phyloP scores from a whole-genome alignment of 1,284 basidiomycete genomes.

The Grifola frondosa region DNA sequence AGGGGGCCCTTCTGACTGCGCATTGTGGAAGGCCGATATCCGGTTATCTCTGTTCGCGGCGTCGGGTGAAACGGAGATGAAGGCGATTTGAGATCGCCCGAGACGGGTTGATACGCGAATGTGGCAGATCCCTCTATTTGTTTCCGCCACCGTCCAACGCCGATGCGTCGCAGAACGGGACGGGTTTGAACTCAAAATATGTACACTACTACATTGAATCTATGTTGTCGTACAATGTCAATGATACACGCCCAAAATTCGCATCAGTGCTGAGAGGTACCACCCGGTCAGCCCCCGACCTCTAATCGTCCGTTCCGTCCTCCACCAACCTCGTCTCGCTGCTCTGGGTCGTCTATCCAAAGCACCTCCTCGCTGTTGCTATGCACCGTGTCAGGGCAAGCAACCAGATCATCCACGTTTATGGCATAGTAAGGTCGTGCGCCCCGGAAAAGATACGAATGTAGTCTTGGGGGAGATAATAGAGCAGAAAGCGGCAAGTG shows the following conservation, averaged over 20 bases:
- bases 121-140: no score
- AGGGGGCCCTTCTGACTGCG: no score
- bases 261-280: conserved; percentile 68
- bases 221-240: no score
- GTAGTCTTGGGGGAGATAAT: conserved; percentile 45
- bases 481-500: conserved; percentile 64
- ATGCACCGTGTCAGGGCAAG: conserved; percentile 15
- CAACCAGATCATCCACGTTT: conserved; percentile 64
- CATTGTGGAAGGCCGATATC: no score
- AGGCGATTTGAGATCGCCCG: no score
- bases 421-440: conserved; percentile 62
- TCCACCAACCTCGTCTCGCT: conserved; percentile 43
- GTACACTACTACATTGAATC: no score
- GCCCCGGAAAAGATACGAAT: conserved; percentile 53
- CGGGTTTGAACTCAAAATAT: no score
- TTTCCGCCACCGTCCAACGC: no score
- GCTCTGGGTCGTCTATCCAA: conserved; percentile 26
- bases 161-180: no score
- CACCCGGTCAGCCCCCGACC: conserved; percentile 80
- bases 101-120: no score
- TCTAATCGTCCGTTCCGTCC: conserved; percentile 51
- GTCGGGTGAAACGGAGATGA: no score
- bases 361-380: conserved; percentile 14
- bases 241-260: conserved; percentile 43
- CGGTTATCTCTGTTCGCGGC: no score